phyloP scores from a whole-genome alignment of 177 flowering plant species.

The Vitis hybrid region DNA sequence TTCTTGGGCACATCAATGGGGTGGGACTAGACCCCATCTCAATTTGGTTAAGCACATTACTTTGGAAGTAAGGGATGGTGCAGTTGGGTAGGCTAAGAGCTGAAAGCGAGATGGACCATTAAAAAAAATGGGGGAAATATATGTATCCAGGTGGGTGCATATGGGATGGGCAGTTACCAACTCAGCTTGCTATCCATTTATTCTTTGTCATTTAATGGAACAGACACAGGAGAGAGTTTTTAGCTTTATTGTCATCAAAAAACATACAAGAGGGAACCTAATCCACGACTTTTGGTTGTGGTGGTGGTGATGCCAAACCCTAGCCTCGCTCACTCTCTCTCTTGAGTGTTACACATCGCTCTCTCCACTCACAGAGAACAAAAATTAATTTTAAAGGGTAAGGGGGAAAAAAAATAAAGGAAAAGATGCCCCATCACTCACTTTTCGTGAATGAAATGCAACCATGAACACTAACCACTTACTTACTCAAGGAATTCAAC shows the following conservation, averaged over 20 bases:
- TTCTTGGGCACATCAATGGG: slow-evolving; percentile 13
- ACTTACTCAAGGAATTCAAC: slow-evolving; percentile 46
- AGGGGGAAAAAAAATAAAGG: slow-evolving; percentile 7
- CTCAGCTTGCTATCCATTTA: slow-evolving; percentile 40
- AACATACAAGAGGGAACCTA: slow-evolving; percentile 22
- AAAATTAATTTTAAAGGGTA: slow-evolving; percentile 8
- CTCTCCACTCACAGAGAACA: slow-evolving; percentile 15
- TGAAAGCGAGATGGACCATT: slow-evolving; percentile 16
- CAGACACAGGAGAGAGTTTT: slow-evolving; percentile 17
- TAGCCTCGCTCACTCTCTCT: slow-evolving; percentile 1
- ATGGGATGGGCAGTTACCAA: slow-evolving; percentile 35
- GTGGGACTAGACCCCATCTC: neutral
- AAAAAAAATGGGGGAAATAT: neutral
- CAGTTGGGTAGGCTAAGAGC: slow-evolving; percentile 16
- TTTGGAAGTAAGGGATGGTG: slow-evolving; percentile 23
- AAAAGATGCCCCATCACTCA: slow-evolving; percentile 38
- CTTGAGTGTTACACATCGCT: slow-evolving; percentile 12
- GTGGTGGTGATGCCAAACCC: slow-evolving; percentile 38
- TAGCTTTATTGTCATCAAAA: slow-evolving; percentile 11
- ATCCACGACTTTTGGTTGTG: slow-evolving; percentile 50
- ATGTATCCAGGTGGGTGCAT: slow-evolving; percentile 26
- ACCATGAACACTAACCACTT: slow-evolving; percentile 48
- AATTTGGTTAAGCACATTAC: slow-evolving; percentile 20
- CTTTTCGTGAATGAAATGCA: slow-evolving; percentile 65
- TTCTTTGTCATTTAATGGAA: slow-evolving; percentile 32